These are phyloP conservation scores for Rhodomyrtus tomentosa DNA, from an alignment of 345 rosid genomes.

Conservation along the genomic window DNA sequence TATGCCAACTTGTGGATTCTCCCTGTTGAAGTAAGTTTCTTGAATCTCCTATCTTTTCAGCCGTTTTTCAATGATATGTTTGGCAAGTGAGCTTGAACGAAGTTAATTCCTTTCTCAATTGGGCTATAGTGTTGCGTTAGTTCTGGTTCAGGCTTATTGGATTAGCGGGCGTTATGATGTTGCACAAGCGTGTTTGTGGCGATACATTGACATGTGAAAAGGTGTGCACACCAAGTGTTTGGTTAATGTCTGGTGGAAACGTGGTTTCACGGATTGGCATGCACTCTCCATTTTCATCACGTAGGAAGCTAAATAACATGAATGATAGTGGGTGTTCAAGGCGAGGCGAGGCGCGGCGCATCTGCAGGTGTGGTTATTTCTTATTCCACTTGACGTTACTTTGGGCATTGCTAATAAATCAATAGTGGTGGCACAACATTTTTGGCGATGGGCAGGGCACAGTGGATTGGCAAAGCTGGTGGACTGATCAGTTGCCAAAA, in stretches of 20 bases:
- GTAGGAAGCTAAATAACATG: not conserved
- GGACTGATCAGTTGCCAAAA: not conserved
- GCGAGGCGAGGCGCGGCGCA: not conserved
- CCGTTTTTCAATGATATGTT: not conserved
- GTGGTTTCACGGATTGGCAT: not conserved
- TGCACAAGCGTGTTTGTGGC: not conserved
- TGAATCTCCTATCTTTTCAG: not conserved
- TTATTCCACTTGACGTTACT: not conserved
- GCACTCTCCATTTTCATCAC: not conserved
- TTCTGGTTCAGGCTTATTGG: not conserved
- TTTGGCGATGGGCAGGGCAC: not conserved
- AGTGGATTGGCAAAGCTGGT: not conserved
- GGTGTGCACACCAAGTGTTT: not conserved
- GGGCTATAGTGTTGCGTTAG: not conserved
- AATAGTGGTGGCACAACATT: not conserved
- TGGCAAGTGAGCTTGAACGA: not conserved
- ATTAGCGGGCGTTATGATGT: not conserved
- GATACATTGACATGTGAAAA: not conserved
- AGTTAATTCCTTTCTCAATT: not conserved
- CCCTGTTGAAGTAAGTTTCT: not conserved
- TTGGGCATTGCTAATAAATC: not conserved
- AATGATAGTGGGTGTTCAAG: not conserved
- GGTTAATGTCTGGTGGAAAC: not conserved
- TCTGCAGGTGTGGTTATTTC: not conserved
- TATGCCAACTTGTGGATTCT: constrained; percentile 1